Evolutionary conservation across 257 asterid species (phyloP).

Genomic region (Lavandula angustifolia): DNA sequence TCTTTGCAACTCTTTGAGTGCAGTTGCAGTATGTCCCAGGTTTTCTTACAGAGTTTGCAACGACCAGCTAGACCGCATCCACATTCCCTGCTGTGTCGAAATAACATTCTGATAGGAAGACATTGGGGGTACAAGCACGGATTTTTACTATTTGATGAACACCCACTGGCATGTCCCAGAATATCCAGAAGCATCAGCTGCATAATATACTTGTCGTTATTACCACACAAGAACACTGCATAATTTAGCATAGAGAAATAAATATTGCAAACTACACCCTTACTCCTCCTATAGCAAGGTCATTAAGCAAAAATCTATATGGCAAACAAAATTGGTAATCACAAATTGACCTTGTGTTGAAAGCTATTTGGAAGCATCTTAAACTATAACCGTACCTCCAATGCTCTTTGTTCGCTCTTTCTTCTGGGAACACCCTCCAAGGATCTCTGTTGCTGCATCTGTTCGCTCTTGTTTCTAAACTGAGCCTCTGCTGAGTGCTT

Average conservation of each 20-base stretch:
- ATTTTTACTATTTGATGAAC: slow-evolving; percentile 33
- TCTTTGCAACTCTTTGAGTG: slow-evolving; percentile 48
- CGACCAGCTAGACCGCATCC: slow-evolving; percentile 35
- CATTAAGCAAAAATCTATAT: background rate
- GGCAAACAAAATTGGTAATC: background rate
- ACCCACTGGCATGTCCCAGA: slow-evolving; percentile 47
- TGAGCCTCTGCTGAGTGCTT: slow-evolving; percentile 15
- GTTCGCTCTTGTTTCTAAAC: slow-evolving; percentile 21
- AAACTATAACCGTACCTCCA: slow-evolving; percentile 29
- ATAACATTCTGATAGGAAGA: slow-evolving; percentile 32
- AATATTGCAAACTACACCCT: background rate
- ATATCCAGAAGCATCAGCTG: slow-evolving; percentile 40
- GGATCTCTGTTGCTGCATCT: slow-evolving; percentile 28
- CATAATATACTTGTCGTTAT: slow-evolving; percentile 2
- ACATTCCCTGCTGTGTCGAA: slow-evolving; percentile 43
- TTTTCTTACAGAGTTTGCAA: slow-evolving; percentile 42
- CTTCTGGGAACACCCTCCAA: slow-evolving; percentile 23
- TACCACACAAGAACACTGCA: background rate
- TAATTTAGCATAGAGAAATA: background rate
- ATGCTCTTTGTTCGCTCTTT: slow-evolving; percentile 19
- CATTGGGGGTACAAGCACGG: slow-evolving; percentile 49
- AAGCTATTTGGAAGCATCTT: slow-evolving; percentile 1
- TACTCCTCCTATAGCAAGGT: background rate
- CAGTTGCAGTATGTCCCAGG: slow-evolving; percentile 42
- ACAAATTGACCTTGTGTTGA: background rate